phyloP scores from a whole-genome alignment of 148 eudicot genomes.

The Gaultheria prostrata region DNA sequence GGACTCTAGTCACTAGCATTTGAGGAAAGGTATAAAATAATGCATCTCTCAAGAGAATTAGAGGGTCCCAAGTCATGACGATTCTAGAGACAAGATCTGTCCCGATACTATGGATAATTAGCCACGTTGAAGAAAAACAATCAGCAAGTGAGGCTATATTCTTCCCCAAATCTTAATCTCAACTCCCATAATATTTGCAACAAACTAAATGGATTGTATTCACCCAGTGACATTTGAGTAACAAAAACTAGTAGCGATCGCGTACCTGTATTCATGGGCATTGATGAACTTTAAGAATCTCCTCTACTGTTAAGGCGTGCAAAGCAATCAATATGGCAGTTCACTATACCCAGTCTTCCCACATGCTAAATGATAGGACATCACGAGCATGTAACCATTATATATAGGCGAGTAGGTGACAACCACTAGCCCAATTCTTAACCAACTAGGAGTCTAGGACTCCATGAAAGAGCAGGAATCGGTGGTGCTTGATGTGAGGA shows the following conservation, averaged over 20 bases:
- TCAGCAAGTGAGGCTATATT: neutral
- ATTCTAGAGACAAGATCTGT: neutral
- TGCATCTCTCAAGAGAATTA: neutral
- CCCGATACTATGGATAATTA: neutral
- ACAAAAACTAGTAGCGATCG: neutral
- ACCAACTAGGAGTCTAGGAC: neutral
- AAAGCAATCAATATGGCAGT: neutral
- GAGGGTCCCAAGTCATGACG: neutral
- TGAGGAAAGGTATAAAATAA: neutral
- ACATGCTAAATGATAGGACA: neutral
- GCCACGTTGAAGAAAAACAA: neutral
- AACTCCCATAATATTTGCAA: neutral
- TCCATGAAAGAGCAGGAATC: neutral
- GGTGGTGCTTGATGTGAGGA: neutral
- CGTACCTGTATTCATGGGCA: neutral
- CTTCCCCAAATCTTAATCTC: neutral
- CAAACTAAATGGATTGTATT: neutral
- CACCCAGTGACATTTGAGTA: neutral
- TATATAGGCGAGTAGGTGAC: neutral
- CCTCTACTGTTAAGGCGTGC: neutral
- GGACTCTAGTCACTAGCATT: neutral
- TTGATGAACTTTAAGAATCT: neutral
- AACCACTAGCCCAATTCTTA: neutral
- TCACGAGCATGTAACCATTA: neutral
- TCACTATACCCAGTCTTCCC: neutral